phyloP scores from a whole-genome alignment of 1,139 yeast genomes.

The Geotrichum candidum region DNA sequence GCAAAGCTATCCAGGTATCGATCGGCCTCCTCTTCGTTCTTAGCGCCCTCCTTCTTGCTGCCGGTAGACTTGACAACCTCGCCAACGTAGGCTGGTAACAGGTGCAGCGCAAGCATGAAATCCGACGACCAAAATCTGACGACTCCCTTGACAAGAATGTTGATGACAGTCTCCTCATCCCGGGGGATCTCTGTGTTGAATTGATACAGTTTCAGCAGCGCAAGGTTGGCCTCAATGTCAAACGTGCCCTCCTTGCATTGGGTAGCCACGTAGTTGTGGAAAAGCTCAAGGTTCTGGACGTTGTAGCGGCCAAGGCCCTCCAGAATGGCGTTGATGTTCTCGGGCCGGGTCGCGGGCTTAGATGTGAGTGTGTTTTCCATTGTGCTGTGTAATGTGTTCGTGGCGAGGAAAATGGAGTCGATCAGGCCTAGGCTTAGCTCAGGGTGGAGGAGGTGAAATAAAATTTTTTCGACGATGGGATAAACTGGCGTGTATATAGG shows the following conservation, averaged over 20 bases:
- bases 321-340: slow-evolving; percentile 35
- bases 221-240: slow-evolving; percentile 44
- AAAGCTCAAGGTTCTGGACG: slow-evolving; percentile 39
- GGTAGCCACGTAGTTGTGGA: slow-evolving; percentile 40
- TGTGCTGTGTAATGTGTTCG: slow-evolving; percentile 2
- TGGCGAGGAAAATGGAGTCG: neutral
- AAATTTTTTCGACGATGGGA: neutral
- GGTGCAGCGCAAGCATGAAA: slow-evolving; percentile 41
- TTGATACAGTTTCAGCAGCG: slow-evolving; percentile 42
- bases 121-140: slow-evolving; percentile 41
- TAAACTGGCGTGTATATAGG: neutral
- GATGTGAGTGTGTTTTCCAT: slow-evolving; percentile 32
- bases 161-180: slow-evolving; percentile 39
- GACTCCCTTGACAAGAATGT: slow-evolving; percentile 40
- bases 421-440: neutral
- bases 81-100: slow-evolving; percentile 40
- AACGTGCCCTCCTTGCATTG: slow-evolving; percentile 39
- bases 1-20: slow-evolving; percentile 30
- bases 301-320: slow-evolving; percentile 42
- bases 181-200: slow-evolving; percentile 35
- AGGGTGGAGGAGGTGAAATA: neutral
- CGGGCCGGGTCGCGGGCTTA: slow-evolving; percentile 38
- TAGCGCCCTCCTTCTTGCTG: slow-evolving; percentile 19
- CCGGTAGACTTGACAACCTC: slow-evolving; percentile 14
- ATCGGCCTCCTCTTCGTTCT: slow-evolving; percentile 4